phyloP scores from a whole-genome alignment of 2,329 filamentous ascomycete species.

The Gyromitra esculenta region DNA sequence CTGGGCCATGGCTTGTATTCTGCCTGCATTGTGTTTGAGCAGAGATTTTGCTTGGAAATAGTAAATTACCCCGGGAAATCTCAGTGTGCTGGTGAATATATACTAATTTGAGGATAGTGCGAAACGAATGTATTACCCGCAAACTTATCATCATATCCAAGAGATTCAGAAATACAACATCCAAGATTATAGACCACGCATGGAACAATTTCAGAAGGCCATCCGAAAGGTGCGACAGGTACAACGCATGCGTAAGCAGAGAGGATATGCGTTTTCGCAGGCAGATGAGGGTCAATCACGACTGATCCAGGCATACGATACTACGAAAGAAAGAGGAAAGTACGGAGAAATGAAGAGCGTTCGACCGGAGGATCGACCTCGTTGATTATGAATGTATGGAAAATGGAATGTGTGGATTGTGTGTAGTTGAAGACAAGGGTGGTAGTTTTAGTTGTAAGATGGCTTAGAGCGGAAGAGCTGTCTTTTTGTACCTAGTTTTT shows the following conservation, averaged over 20 bases:
- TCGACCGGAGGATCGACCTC: constrained; percentile 52
- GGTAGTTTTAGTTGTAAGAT: constrained; percentile 41
- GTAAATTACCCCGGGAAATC: constrained; percentile 59
- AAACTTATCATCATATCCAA: constrained; percentile 97
- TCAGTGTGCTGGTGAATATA: neutral
- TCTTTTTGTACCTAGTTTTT: constrained; percentile 45
- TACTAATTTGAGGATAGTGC: constrained; percentile 62
- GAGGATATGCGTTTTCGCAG: constrained; percentile 97
- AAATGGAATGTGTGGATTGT: constrained; percentile 13
- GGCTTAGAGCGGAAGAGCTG: constrained; percentile 43
- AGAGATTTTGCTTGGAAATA: constrained; percentile 98
- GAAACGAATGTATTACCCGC: constrained; percentile 95
- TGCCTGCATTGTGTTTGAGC: constrained; percentile 82
- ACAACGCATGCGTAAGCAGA: constrained; percentile 98
- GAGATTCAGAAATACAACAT: constrained; percentile 99
- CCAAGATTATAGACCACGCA: constrained; percentile 95
- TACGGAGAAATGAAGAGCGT: constrained; percentile 93
- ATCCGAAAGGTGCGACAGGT: constrained; percentile 98
- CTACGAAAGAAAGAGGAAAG: constrained; percentile 85
- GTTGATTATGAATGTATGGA: constrained; percentile 36
- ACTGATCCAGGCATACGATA: constrained; percentile 97
- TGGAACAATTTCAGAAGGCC: constrained; percentile 99
- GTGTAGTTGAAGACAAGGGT: constrained; percentile 22
- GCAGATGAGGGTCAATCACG: constrained; percentile 96
- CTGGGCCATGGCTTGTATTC: constrained; percentile 85